Conservation (phyloP, 2,329 filamentous ascomycete genomes). For the Eurotiales sp. region DNA sequence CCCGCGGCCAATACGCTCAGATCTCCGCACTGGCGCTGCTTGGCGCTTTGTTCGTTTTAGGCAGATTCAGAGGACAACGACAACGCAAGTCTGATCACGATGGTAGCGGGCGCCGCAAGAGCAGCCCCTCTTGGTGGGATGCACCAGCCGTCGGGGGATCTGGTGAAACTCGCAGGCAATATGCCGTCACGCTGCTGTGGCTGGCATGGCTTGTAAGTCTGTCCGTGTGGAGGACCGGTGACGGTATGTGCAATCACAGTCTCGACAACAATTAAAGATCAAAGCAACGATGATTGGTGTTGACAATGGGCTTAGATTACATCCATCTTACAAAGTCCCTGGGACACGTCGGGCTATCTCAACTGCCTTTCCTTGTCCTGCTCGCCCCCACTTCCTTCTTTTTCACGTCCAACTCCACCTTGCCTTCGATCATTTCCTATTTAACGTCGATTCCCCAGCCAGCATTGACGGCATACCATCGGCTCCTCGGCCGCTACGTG, state of each 20-base stretch:
- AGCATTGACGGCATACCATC: conserved; percentile 54
- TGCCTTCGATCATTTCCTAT: conserved; percentile 47
- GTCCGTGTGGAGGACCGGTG: conserved; percentile 48
- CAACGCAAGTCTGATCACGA: neutral
- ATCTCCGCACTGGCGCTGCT: conserved; percentile 47
- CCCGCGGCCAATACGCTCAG: conserved; percentile 55
- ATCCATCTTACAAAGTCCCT: conserved; percentile 62
- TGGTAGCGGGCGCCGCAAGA: no score
- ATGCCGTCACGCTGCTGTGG: conserved; percentile 48
- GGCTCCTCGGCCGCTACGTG: conserved; percentile 54
- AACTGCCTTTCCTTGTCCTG: conserved; percentile 58
- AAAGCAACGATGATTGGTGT: no score
- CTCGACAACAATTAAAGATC: neutral
- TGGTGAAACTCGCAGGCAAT: conserved; percentile 50
- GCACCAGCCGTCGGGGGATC: conserved; percentile 41
- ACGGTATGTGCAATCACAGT: conserved; percentile 41
- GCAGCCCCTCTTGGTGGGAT: conserved; percentile 40
- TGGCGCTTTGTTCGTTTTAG: conserved; percentile 22
- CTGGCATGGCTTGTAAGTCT: conserved; percentile 51
- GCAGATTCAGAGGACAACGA: neutral
- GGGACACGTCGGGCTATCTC: conserved; percentile 57
- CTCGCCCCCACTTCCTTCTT: conserved; percentile 42
- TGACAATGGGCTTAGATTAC: conserved; percentile 48
- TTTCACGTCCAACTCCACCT: conserved; percentile 43
- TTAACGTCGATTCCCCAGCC: conserved; percentile 54